Evolutionary conservation across 2,329 filamentous ascomycete genomes (phyloP).

Genomic region (Beauveria asiatica): DNA sequence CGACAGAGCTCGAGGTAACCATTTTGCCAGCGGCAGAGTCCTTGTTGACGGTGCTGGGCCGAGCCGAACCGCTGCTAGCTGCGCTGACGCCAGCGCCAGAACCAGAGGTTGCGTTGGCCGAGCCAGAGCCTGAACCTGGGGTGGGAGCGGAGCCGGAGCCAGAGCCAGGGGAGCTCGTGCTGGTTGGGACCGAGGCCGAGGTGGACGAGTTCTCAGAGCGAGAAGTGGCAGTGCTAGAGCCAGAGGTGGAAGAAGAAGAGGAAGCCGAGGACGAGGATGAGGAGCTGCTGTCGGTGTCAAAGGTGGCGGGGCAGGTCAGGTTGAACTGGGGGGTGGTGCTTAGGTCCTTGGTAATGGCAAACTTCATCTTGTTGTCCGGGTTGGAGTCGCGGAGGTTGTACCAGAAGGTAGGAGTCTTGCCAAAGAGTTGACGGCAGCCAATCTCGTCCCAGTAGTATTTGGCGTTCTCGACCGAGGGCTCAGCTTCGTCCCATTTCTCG

Average conservation of each 20-base stretch:
- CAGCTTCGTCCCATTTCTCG: constrained; percentile 43
- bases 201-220: neutral
- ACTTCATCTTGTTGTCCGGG: constrained; percentile 50
- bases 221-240: constrained; percentile 10
- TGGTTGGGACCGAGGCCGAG: neutral
- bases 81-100: constrained; percentile 15
- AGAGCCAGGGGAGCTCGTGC: neutral
- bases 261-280: neutral
- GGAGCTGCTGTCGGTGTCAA: constrained; percentile 23
- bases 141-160: neutral
- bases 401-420: constrained; percentile 50
- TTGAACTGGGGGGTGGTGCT: constrained; percentile 43
- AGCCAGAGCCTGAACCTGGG: constrained; percentile 17
- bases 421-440: constrained; percentile 51
- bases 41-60: neutral
- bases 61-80: neutral
- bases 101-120: neutral
- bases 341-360: constrained; percentile 46
- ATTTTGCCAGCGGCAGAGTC: constrained; percentile 4
- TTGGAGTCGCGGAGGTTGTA: constrained; percentile 54
- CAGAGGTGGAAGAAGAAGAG: constrained; percentile 7
- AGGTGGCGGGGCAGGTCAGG: constrained; percentile 41
- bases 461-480: constrained; percentile 48
- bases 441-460: constrained; percentile 55
- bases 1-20: constrained; percentile 2